Evolutionary conservation across 306 rosid species (phyloP), one percentile per base, ranked within the genome.

Genomic region (Malus sieversii): DNA sequence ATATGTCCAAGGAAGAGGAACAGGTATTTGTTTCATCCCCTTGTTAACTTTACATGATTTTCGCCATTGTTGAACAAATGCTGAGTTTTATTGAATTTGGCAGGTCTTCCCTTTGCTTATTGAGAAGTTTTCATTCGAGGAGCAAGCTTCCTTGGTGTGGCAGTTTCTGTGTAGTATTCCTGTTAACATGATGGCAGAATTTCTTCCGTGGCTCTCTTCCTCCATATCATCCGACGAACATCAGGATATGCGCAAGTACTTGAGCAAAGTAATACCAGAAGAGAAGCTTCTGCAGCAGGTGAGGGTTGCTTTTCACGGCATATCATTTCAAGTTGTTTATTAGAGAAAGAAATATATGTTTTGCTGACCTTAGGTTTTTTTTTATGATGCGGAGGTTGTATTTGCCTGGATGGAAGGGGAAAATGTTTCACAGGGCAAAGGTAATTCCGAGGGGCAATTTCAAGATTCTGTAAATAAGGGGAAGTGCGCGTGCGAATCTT

Each of bases 121-220:
- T 55, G 96, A 93, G 82, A 93, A 93, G 64, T 93, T 91, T 84
- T 85, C 97, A 23, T 80, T 86, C 4, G 93, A 88, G 78, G 98
- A 91, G 74, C 98, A 89, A 64, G 91, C 97, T 65, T 93, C 88
- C 57, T 78, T 93, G 58, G 93, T 93, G 74, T 93, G 98, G 97
- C 98, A 93, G 86, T 93, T 93, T 81, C 87, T 93, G 68, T 93
- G 98, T 77, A 93, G 97, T 79, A 91, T 93, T 85, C 98, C 98
- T 35, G 96, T 93, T 74, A 88, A 93, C 82, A 89, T 87, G 93
- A 88, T 93, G 88, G 87, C 90, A 35, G 87, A 88, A 67, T 94
- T 94, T 78, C 96, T 91, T 79, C 96, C 96, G 12, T 93, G 98
- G 98, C 90, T 93, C 69, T 84, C 92, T 71, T 85, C 82, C 77